Conservation (phyloP, 805 yeast genomes). For the Lachancea sp. region DNA sequence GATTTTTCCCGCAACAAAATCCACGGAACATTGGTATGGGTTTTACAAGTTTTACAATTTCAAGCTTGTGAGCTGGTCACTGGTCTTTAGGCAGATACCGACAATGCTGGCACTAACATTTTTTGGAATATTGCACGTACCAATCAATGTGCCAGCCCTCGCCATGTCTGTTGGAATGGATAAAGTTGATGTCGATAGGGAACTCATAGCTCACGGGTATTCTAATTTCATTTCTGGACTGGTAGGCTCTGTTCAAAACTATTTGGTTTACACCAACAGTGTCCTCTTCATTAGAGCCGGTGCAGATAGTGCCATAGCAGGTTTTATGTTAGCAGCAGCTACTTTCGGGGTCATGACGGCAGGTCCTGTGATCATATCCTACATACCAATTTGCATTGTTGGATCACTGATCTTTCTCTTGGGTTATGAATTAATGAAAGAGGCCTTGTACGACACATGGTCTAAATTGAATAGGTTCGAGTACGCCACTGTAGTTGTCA, state of each 20-base stretch:
- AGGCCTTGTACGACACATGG: constrained; percentile 78
- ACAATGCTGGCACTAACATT: constrained; percentile 94
- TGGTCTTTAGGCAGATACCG: constrained; percentile 65
- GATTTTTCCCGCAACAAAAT: constrained; percentile 54
- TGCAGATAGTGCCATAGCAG: constrained; percentile 84
- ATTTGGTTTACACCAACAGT: constrained; percentile 90
- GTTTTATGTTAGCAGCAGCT: constrained; percentile 78
- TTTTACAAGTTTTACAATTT: constrained; percentile 73
- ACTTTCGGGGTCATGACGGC: constrained; percentile 75
- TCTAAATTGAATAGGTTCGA: constrained; percentile 72
- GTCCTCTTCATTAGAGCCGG: constrained; percentile 90
- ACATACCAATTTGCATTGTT: constrained; percentile 91
- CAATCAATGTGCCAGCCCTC: constrained; percentile 94
- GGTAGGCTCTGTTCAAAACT: constrained; percentile 86
- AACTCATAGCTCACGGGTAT: constrained; percentile 89
- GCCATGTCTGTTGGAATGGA: constrained; percentile 87
- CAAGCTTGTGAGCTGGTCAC: constrained; percentile 64
- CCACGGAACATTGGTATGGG: constrained; percentile 82
- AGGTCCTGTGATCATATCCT: constrained; percentile 92
- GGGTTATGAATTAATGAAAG: constrained; percentile 85
- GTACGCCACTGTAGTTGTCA: constrained; percentile 74
- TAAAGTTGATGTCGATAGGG: constrained; percentile 80
- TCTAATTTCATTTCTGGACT: constrained; percentile 82
- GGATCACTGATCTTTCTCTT: constrained; percentile 85
- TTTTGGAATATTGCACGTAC: constrained; percentile 93